A percentile compares a stretch with the other conserved stretches of the same genome.
These are phyloP conservation scores for Przewalskia tangutica DNA, from an alignment of 257 asterid genomes.

Conservation along the genomic window DNA sequence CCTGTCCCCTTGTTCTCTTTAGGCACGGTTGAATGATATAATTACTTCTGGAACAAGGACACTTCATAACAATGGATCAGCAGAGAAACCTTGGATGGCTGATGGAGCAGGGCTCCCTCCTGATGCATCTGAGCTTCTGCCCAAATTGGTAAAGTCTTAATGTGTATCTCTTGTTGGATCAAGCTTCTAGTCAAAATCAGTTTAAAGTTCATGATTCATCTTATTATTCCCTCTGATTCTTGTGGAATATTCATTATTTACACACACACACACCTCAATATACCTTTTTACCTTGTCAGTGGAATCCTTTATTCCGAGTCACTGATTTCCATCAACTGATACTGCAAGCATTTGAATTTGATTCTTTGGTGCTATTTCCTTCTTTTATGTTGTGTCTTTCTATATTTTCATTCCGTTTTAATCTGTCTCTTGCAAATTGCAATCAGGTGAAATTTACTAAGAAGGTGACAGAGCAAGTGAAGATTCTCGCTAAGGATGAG, in stretches of 20 bases:
- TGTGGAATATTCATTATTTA: neutral
- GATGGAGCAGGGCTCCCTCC: conserved; percentile 92
- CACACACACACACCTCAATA: too few relatives aligned
- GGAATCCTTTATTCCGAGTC: neutral
- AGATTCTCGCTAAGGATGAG: conserved; percentile 79
- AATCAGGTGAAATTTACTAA: conserved; percentile 74
- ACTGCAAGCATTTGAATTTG: conserved; percentile 1
- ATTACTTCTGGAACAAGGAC: conserved; percentile 47
- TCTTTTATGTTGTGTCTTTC: neutral
- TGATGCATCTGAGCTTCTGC: conserved; percentile 64
- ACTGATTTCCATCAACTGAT: neutral
- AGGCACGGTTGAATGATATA: conserved; percentile 79
- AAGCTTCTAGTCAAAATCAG: neutral
- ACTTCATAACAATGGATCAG: conserved; percentile 16
- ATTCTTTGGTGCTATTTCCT: neutral
- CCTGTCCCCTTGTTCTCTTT: conserved; percentile 10
- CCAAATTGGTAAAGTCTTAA: conserved; percentile 42
- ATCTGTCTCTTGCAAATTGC: too few relatives aligned
- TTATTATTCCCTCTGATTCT: neutral
- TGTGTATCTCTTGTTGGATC: neutral
- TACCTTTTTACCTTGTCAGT: neutral
- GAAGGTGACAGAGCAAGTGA: conserved; percentile 93
- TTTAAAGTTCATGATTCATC: neutral
- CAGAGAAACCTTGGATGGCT: conserved; percentile 82
- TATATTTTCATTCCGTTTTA: too few relatives aligned